Evolutionary conservation across 495 filamentous ascomycete genomes (phyloP), one percentile per base, ranked within the genome.

Genomic region (Penicillium parvum): DNA sequence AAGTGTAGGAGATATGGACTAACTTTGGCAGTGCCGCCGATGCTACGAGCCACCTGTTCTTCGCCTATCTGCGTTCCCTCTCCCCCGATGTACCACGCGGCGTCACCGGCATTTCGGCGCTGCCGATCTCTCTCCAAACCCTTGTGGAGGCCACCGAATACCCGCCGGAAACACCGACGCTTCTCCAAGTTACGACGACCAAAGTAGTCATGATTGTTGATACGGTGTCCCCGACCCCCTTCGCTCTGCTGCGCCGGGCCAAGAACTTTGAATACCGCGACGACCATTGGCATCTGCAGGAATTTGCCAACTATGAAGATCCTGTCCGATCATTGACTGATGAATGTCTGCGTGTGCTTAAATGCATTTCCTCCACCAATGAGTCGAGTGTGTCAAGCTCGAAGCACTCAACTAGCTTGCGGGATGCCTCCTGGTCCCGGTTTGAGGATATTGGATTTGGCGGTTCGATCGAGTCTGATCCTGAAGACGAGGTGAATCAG

Each of bases 201-300:
- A 88, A 87, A 57, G 90, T 98, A 4, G 84, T 91, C 28, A 95
- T 98, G 87, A 91, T 96, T 48, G 92, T 98, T 21, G 88, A 96
- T 47, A 85, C 84, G 5, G 91, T 98, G 16, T 97, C 92, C 2
- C 89, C 92, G 1, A 96, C 91, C 0, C 92, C 92, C 5, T 96
- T 97, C 64, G 75, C 92, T 27, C 75, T 97, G 20, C 69, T 98
- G 29, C 86, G 91, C 40, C 81, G 92, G 47, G 90, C 94, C 14
- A 96, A 88, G 55, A 83, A 96, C 59, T 96, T 96, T 58, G 86
- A 95, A 61, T 98, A 95, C 62, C 78, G 90, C 35, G 88, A 95
- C 49, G 85, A 88, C 25, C 90, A 97, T 54, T 71, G 71, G 45
- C 86, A 87, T 9, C 63, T 98, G 37, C 85, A 86, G 49, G 78